Evolutionary conservation across 2,329 filamentous ascomycete species (phyloP).

Genomic region (Diaporthe caulivora): DNA sequence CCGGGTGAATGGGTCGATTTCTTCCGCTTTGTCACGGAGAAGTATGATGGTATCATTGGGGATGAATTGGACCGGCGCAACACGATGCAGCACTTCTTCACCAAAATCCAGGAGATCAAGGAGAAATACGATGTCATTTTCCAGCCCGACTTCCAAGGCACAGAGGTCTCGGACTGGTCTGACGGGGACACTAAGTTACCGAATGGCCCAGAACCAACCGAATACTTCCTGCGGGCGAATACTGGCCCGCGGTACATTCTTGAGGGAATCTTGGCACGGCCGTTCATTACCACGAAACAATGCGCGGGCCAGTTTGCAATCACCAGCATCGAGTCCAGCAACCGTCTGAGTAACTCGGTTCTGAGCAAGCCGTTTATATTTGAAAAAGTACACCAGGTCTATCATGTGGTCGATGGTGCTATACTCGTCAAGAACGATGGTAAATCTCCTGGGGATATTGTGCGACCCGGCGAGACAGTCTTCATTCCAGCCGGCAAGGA

Average conservation of each 20-base stretch:
- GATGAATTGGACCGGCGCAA: background rate
- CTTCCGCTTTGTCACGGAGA: background rate
- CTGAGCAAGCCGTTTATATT: background rate
- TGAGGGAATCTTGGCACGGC: background rate
- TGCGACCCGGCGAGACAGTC: background rate
- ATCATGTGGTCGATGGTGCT: background rate
- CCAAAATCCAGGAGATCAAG: conserved; percentile 1
- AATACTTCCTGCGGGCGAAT: background rate
- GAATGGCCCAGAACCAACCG: background rate
- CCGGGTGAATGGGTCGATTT: background rate
- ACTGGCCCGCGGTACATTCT: background rate
- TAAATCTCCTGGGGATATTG: background rate
- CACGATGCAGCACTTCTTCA: background rate
- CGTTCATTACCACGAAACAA: background rate
- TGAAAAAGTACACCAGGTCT: background rate
- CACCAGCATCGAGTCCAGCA: background rate
- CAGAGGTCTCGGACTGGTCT: background rate
- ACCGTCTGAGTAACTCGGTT: background rate
- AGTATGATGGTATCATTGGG: background rate
- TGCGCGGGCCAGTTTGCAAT: background rate
- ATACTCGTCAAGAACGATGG: background rate
- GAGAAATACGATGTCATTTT: background rate
- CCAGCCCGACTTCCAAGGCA: background rate
- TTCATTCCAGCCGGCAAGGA: background rate
- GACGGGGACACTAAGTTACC: background rate